Percentiles rank a stretch among this genome's conserved stretches.
phyloP scores from a whole-genome alignment of 345 rosid species.

The Eucalyptus curtisii region DNA sequence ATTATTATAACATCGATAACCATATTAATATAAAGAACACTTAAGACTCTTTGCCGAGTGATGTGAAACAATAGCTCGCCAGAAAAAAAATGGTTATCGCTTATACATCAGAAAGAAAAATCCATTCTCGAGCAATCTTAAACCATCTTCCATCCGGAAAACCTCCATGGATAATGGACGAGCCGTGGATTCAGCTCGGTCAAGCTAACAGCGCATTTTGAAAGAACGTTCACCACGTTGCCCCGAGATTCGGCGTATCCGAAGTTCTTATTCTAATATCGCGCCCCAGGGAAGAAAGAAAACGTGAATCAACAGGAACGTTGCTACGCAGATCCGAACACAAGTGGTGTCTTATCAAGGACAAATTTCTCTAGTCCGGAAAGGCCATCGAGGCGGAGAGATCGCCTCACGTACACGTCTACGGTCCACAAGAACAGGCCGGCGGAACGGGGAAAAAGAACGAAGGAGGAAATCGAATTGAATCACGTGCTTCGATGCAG shows the following conservation, averaged over 20 bases:
- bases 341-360: background rate
- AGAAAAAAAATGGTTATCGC: too few relatives aligned
- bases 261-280: background rate
- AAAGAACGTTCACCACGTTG: background rate
- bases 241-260: background rate
- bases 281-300: background rate
- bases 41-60: too few relatives aligned
- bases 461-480: background rate
- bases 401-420: fast-evolving
- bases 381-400: background rate
- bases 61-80: background rate
- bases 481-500: background rate
- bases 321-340: background rate
- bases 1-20: too few relatives aligned
- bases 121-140: background rate
- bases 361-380: background rate
- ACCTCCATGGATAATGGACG: background rate
- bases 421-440: background rate
- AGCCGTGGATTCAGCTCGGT: background rate
- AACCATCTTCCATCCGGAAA: background rate
- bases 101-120: background rate
- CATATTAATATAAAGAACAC: background rate
- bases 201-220: background rate
- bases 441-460: background rate
- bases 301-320: background rate